Conservation (phyloP, 352 stramenopile genomes). For the Pythium biforme region DNA sequence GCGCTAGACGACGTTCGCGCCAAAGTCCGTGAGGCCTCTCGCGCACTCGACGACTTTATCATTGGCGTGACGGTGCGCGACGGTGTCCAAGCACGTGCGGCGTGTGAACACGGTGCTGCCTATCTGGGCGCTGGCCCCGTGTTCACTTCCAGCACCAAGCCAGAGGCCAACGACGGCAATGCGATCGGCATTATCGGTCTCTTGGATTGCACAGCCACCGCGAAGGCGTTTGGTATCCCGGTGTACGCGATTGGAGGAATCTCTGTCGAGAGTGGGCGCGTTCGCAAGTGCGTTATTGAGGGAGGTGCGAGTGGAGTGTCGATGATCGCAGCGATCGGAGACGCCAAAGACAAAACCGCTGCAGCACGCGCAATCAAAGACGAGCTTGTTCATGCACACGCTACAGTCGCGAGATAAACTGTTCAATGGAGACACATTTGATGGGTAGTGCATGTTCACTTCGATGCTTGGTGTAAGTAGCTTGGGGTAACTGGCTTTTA, state of each 20-base stretch:
- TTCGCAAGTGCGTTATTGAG: constrained; percentile 42
- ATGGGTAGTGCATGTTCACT: neutral
- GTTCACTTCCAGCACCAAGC: constrained; percentile 53
- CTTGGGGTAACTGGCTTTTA: constrained; percentile 23
- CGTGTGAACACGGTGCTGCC: constrained; percentile 41
- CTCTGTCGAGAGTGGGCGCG: constrained; percentile 32
- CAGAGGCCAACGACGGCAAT: constrained; percentile 48
- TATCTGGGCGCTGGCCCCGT: constrained; percentile 57
- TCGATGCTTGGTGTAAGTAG: neutral
- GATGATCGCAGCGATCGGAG: constrained; percentile 52
- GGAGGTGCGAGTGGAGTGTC: constrained; percentile 41
- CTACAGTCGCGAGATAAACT: neutral
- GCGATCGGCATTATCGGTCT: constrained; percentile 47
- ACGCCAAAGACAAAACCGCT: constrained; percentile 28
- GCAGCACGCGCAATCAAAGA: constrained; percentile 30
- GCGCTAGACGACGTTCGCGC: constrained; percentile 23
- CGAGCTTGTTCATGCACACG: constrained; percentile 1
- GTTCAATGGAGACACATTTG: neutral
- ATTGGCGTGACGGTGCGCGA: constrained; percentile 56
- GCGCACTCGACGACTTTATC: constrained; percentile 33
- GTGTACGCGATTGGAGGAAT: constrained; percentile 57
- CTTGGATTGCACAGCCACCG: constrained; percentile 24
- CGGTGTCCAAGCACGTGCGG: constrained; percentile 35
- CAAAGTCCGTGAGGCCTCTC: neutral
- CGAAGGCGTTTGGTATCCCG: constrained; percentile 32